Evolutionary conservation across 2,329 filamentous ascomycete genomes (phyloP).

Genomic region (Penicillium sp.): DNA sequence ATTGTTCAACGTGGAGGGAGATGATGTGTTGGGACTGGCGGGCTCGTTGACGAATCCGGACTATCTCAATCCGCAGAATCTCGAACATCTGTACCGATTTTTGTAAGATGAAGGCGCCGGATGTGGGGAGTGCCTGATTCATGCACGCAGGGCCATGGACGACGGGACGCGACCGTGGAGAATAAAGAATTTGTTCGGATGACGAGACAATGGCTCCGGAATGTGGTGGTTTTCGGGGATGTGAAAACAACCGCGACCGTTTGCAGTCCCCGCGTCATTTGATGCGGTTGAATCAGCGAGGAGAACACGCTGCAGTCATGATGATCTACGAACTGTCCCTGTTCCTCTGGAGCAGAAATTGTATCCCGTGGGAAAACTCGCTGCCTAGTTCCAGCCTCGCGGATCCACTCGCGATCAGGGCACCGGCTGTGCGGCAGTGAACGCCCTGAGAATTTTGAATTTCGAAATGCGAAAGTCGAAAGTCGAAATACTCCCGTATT

Average conservation of each 20-base stretch:
- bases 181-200: not conserved
- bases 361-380: not conserved
- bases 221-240: not conserved
- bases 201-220: not conserved
- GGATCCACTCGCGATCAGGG: too few relatives aligned
- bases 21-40: conserved; percentile 31
- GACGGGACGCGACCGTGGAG: not conserved
- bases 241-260: not conserved
- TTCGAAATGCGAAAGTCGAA: too few relatives aligned
- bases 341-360: too few relatives aligned
- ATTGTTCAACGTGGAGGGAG: conserved; percentile 30
- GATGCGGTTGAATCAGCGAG: not conserved
- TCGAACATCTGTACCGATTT: conserved; percentile 35
- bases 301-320: not conserved
- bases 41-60: conserved; percentile 32
- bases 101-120: conserved; percentile 12
- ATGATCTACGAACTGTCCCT: too few relatives aligned
- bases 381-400: too few relatives aligned
- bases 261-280: not conserved
- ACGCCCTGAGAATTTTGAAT: too few relatives aligned
- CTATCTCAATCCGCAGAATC: conserved; percentile 30
- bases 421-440: too few relatives aligned
- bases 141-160: not conserved
- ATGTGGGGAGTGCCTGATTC: not conserved
- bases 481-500: not conserved